A percentile compares a stretch with the other conserved stretches of the same genome.
Conservation (phyloP, 805 yeast genomes). For the Candida sonorensis region DNA sequence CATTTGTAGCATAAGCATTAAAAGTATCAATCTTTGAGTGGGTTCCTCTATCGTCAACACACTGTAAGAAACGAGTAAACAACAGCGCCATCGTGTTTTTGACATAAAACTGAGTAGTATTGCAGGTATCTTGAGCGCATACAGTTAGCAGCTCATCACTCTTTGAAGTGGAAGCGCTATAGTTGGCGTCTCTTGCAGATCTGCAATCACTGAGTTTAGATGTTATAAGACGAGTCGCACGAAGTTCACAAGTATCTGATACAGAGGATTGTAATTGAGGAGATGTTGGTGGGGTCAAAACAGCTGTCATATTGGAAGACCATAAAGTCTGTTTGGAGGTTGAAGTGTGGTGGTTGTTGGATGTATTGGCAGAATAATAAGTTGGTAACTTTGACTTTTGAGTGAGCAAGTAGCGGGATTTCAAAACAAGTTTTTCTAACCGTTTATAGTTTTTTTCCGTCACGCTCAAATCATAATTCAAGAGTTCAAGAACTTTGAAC, state of each 20-base stretch:
- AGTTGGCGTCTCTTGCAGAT: not conserved
- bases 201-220: not conserved
- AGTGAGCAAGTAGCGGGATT: not conserved
- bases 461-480: constrained; percentile 54
- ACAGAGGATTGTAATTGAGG: constrained; percentile 4
- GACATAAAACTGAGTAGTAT: no score
- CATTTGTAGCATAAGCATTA: constrained; percentile 16
- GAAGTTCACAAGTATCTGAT: not conserved
- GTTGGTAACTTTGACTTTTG: no score
- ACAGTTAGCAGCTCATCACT: constrained; percentile 9
- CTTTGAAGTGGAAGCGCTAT: not conserved
- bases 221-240: constrained; percentile 8
- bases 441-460: constrained; percentile 40
- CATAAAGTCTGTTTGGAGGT: no score
- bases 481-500: constrained; percentile 39
- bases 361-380: no score
- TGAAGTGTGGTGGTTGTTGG: no score
- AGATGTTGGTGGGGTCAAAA: constrained; percentile 14
- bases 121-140: no score
- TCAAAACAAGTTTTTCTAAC: constrained; percentile 9
- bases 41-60: no score
- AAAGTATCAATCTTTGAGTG: no score
- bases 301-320: not conserved
- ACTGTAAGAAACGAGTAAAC: constrained; percentile 4
- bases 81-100: constrained; percentile 10